Conservation (phyloP, 208 protist species). For the Wallacemonas collosoma region DNA sequence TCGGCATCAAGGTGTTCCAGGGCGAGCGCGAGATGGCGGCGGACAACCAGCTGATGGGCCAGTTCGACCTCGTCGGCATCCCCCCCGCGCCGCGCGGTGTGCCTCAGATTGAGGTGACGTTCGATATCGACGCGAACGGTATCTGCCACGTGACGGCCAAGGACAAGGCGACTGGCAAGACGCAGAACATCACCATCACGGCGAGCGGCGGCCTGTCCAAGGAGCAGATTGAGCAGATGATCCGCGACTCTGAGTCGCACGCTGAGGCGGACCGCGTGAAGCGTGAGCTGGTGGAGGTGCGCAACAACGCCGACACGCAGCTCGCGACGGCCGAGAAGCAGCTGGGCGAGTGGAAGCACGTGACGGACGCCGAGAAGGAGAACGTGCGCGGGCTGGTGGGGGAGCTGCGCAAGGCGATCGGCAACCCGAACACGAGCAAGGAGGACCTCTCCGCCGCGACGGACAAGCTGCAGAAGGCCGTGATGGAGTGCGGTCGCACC, state of each 20-base stretch:
- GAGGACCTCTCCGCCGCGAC: constrained; percentile 54
- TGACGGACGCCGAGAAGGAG: constrained; percentile 74
- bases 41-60: constrained; percentile 95
- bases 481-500: constrained; percentile 76
- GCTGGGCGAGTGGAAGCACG: constrained; percentile 86
- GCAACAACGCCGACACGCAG: constrained; percentile 83
- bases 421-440: constrained; percentile 67
- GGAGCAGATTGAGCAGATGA: constrained; percentile 87
- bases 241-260: constrained; percentile 81
- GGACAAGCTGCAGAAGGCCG: constrained; percentile 84
- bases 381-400: constrained; percentile 49
- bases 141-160: constrained; percentile 98
- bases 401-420: constrained; percentile 64
- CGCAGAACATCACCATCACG: constrained; percentile 96
- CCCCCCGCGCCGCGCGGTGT: constrained; percentile 89
- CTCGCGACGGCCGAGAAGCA: constrained; percentile 69
- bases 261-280: constrained; percentile 77
- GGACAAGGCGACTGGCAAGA: constrained; percentile 97
- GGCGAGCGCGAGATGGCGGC: constrained; percentile 93
- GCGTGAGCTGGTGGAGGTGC: constrained; percentile 74
- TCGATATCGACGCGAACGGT: constrained; percentile 98
- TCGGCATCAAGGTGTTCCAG: constrained; percentile 94
- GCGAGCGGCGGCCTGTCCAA: constrained; percentile 77
- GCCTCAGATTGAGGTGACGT: constrained; percentile 97
- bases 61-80: constrained; percentile 95